Conservation (phyloP, 2,329 filamentous ascomycete genomes). For the Fusarium tricinctum region DNA sequence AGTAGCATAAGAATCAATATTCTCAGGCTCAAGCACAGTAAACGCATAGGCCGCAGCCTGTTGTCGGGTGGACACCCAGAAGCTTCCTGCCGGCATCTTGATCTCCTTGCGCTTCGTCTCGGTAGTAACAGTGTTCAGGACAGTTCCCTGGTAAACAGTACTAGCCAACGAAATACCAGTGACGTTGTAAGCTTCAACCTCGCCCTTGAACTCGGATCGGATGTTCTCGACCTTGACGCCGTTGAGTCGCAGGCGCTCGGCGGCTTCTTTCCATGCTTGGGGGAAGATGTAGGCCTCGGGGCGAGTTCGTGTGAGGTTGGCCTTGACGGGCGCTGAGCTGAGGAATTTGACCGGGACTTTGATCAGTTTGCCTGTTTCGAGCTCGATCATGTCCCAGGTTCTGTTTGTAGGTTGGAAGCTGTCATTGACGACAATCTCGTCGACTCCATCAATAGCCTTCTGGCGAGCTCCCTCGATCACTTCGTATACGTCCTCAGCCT, state of each 20-base stretch:
- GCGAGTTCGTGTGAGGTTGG: conserved; percentile 47
- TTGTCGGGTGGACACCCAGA: conserved; percentile 47
- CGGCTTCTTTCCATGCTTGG: conserved; percentile 43
- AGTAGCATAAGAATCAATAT: conserved; percentile 45
- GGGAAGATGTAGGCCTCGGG: conserved; percentile 51
- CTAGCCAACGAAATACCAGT: conserved; percentile 29
- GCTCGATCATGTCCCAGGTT: conserved; percentile 49
- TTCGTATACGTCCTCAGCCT: conserved; percentile 35
- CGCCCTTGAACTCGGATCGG: conserved; percentile 38
- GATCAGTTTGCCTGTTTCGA: conserved; percentile 44
- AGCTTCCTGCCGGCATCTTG: conserved; percentile 46
- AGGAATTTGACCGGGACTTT: conserved; percentile 45
- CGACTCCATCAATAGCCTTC: conserved; percentile 43
- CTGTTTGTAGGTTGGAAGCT: conserved; percentile 37
- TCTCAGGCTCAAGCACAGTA: conserved; percentile 49
- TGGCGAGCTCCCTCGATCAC: conserved; percentile 43
- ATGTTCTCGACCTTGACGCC: conserved; percentile 46
- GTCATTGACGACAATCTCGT: conserved; percentile 49
- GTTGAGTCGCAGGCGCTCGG: conserved; percentile 43
- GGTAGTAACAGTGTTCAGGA: conserved; percentile 45
- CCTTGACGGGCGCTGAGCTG: conserved; percentile 43
- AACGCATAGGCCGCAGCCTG: conserved; percentile 49
- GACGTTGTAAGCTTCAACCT: conserved; percentile 46
- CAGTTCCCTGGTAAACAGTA: conserved; percentile 45
- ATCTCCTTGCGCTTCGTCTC: conserved; percentile 36